Evolutionary conservation across 1,284 basidiomycete species (phyloP).

Genomic region (Rugosomyces carneus): DNA sequence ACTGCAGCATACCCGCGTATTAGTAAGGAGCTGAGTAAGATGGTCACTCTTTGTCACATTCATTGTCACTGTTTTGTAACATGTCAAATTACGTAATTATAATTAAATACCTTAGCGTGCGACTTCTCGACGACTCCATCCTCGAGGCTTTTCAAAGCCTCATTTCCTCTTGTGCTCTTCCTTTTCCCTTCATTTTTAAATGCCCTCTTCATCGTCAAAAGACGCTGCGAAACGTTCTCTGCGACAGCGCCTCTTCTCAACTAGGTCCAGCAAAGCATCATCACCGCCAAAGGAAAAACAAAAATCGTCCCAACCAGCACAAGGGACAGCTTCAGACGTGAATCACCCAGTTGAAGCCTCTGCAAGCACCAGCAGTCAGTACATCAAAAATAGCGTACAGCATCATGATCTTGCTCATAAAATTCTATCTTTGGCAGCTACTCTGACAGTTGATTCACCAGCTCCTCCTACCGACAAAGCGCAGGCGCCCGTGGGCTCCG

Average conservation of each 20-base stretch:
- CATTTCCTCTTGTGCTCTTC: neutral
- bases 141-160: conserved; percentile 5
- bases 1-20: conserved; percentile 39
- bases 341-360: conserved; percentile 18
- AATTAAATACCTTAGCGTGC: conserved; percentile 8
- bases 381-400: neutral
- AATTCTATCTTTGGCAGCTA: conserved; percentile 4
- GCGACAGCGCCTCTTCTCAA: conserved; percentile 24
- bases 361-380: conserved; percentile 22
- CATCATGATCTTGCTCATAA: neutral
- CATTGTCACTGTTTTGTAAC: neutral
- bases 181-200: conserved; percentile 11
- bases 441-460: conserved; percentile 18
- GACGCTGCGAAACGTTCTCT: conserved; percentile 21
- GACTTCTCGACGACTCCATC: conserved; percentile 1
- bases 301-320: neutral
- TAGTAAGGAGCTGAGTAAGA: conserved; percentile 42
- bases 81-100: neutral
- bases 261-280: conserved; percentile 9
- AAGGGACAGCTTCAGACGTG: conserved; percentile 8
- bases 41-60: conserved; percentile 2
- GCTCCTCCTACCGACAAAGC: conserved; percentile 14
- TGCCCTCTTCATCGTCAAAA: conserved; percentile 15
- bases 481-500: conserved; percentile 16
- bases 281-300: conserved; percentile 10